phyloP scores from a whole-genome alignment of 345 rosid species.

The Nasturtium officinale region DNA sequence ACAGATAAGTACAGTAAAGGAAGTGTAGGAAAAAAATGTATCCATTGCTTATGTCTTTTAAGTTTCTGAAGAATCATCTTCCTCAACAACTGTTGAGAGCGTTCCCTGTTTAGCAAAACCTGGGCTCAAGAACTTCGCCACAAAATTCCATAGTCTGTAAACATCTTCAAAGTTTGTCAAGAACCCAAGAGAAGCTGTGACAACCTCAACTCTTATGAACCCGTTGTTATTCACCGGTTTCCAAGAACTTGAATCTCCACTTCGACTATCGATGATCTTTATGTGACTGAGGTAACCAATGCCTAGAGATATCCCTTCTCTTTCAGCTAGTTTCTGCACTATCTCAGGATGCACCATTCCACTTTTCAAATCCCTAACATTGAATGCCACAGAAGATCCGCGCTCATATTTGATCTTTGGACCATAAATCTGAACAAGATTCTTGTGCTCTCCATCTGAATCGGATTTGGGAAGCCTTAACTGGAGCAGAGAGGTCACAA shows the following conservation, averaged over 20 bases:
- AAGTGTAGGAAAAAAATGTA: constrained; percentile 21
- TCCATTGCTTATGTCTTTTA: constrained; percentile 25
- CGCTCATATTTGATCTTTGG: constrained; percentile 97
- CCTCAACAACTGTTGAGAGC: constrained; percentile 81
- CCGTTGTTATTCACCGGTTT: constrained; percentile 66
- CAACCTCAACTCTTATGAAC: constrained; percentile 82
- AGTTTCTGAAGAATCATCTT: constrained; percentile 52
- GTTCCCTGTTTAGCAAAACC: constrained; percentile 65
- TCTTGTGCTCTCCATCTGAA: constrained; percentile 53
- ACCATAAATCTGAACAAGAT: constrained; percentile 90
- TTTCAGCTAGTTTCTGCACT: constrained; percentile 91
- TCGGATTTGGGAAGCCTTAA: constrained; percentile 67
- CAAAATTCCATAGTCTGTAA: constrained; percentile 85
- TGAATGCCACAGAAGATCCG: constrained; percentile 96
- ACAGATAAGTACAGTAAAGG: constrained; percentile 31
- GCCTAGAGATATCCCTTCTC: constrained; percentile 86
- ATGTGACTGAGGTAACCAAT: constrained; percentile 92
- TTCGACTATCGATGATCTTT: constrained; percentile 61
- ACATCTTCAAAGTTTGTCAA: constrained; percentile 97
- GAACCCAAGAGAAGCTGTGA: constrained; percentile 94
- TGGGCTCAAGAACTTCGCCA: constrained; percentile 87
- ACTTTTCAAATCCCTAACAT: constrained; percentile 66
- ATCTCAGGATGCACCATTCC: constrained; percentile 89
- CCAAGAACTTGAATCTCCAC: constrained; percentile 65
- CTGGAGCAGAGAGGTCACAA: constrained; percentile 90